phyloP scores from a whole-genome alignment of 1,139 yeast genomes.

The Yamadazyma sp. region DNA sequence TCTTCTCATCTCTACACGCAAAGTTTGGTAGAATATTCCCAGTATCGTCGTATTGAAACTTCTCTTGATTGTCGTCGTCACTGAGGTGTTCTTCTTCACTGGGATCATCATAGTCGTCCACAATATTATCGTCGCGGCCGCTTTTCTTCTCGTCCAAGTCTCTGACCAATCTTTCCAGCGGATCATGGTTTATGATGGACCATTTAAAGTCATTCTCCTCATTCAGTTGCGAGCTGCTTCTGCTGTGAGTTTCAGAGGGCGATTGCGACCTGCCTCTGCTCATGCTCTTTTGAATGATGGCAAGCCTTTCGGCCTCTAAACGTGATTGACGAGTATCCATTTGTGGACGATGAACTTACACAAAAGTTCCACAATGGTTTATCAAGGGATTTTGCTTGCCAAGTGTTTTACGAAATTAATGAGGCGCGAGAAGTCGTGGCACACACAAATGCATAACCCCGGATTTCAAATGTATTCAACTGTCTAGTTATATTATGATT shows the following conservation, averaged over 20 bases:
- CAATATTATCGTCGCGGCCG: constrained; percentile 12
- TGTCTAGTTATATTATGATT: not conserved
- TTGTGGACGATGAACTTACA: too few species aligned
- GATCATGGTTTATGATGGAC: constrained; percentile 55
- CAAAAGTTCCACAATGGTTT: not conserved
- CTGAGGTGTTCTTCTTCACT: constrained; percentile 70
- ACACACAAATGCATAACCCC: constrained; percentile 1
- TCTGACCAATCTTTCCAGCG: constrained; percentile 50
- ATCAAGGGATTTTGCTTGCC: constrained; percentile 4
- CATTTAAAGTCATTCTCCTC: constrained; percentile 47
- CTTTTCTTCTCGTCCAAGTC: constrained; percentile 10
- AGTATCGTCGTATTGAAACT: constrained; percentile 60
- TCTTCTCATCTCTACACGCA: constrained; percentile 50
- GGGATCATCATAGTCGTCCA: constrained; percentile 26
- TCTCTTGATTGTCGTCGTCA: constrained; percentile 58
- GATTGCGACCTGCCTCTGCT: constrained; percentile 42
- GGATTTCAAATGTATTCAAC: constrained; percentile 2
- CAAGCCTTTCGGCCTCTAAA: constrained; percentile 46
- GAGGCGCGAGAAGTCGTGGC: constrained; percentile 2
- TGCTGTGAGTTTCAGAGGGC: constrained; percentile 30
- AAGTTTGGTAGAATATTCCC: constrained; percentile 62
- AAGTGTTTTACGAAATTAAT: constrained; percentile 8
- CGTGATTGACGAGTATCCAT: constrained; percentile 36
- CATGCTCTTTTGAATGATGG: constrained; percentile 40
- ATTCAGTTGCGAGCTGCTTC: constrained; percentile 39